Base-by-base conservation (phyloP, 2,329 filamentous ascomycete genomes). In the Phialemoniopsis sp. region DNA sequence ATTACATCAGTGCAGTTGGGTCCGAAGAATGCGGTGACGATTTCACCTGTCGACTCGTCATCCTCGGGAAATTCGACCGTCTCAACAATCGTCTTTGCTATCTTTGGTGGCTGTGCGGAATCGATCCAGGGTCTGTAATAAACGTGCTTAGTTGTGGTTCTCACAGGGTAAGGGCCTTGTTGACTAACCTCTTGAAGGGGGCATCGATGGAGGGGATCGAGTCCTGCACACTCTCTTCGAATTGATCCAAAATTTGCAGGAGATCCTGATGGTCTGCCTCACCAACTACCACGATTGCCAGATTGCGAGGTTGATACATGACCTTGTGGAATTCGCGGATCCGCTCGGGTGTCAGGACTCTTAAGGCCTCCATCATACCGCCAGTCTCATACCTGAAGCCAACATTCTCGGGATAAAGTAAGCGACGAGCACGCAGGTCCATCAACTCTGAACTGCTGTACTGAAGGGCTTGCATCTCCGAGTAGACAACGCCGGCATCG, bases 301-400 rank as follows among this genome's bases (percentile, higher is more conserved):
- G 70, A 55, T 98, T 98, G 58, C 90, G 91, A 4, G 93, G 93
- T 59, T 97, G 91, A 56, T 98, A 98, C 91, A 98, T 97, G 47
- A 90, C 87, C 46, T 82, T 82, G 61, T 98, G 93, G 54, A 97
- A 98, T 42, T 84, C 80, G n/a, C 93, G 83, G 49, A 98, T 98
- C 30, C 89, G 82, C 38, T 96, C 86, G 2, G 89, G 82, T 0
- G 89, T 93, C 34, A 98, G 68, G 4, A 89, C 81, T 32, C 93
- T 82, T 36, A 98, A 73, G 28, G 89, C 85, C 52, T 95, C 88
- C 69, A 94, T 94, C 84, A 96, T 89, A 13, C 93, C 93, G 12
- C 93, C 93, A n/a, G 93, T 98, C 64, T 98, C 93, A 52, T 96
- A 97, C 42, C 91, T 83, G 58, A 96, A 98, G 3, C 93, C 93